Evolutionary conservation across 106 monocot species (phyloP), one percentile per base, ranked within the genome.

Genomic region (Acanthochlamys bracteata): DNA sequence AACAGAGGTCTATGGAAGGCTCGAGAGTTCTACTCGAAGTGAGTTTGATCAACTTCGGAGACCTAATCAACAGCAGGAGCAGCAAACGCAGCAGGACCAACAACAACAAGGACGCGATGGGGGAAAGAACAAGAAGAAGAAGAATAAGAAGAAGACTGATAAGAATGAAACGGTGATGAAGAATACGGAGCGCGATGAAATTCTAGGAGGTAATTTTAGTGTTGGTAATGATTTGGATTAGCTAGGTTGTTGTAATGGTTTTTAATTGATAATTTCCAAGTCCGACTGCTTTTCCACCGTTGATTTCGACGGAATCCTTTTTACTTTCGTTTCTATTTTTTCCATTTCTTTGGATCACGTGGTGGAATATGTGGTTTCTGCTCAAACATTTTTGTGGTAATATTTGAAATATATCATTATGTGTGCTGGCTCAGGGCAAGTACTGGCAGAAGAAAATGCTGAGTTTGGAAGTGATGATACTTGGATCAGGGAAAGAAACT

Each of bases 31-130:
- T 16, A 53, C 77, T 27, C 52, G 52, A n/a, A 17, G 24, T 11
- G 83, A 86, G 66, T 77, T 74, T 13, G 75, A 78, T 65, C 64
- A 61, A 55, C 63, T 90, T 11, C 12, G 53, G 20, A 52, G 17
- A 0, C 10, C 61, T 17, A 43, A 43, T 6, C 11, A 57, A 15
- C 22, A 14, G 57, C 55, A 58, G 27, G 7, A 41, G 16, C 60
- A 27, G 71, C 59, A 54, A n/a, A 65, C 42, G 66, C 63, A 64
- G 53, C 24, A n/a, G n/a, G n/a, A n/a, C 20, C 23, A 26, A 39
- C 12, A 49, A 24, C 13, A 81, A 57, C 52, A 69, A 62, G 20
- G 43, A 64, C 43, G 11, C 22, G 11, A 17, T 33, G 53, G 8
- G n/a, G n/a, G n/a, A n/a, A n/a, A n/a, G n/a, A n/a, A n/a, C n/a